phyloP scores from a whole-genome alignment of 2,329 filamentous ascomycete species.

The Diaporthe destruens region DNA sequence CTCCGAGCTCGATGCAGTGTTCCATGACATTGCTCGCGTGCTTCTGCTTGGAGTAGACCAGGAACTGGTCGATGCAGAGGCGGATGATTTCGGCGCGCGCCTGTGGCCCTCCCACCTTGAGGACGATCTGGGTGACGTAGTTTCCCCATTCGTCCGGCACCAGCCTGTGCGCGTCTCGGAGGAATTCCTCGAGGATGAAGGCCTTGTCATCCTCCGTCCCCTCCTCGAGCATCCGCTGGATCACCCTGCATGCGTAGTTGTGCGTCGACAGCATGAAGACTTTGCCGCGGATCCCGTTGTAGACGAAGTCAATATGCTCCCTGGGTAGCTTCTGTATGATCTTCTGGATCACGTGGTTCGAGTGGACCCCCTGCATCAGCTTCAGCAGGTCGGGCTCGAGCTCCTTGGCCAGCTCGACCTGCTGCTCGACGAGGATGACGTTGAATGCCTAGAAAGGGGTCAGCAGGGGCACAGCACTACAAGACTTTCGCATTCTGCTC shows the following conservation, averaged over 20 bases:
- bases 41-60: constrained; percentile 91
- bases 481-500: constrained; percentile 44
- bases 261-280: constrained; percentile 82
- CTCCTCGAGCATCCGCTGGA: constrained; percentile 91
- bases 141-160: constrained; percentile 94
- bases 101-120: constrained; percentile 79
- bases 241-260: constrained; percentile 89
- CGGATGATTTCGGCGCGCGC: constrained; percentile 81
- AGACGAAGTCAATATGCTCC: constrained; percentile 86
- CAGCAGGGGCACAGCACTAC: constrained; percentile 28
- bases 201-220: constrained; percentile 79
- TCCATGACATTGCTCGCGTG: constrained; percentile 98
- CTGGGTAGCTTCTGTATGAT: constrained; percentile 85
- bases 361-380: constrained; percentile 88
- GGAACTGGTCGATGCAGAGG: constrained; percentile 77
- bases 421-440: constrained; percentile 91
- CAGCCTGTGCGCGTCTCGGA: constrained; percentile 76
- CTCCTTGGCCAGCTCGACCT: constrained; percentile 85
- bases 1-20: constrained; percentile 84
- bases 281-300: constrained; percentile 81
- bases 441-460: constrained; percentile 76
- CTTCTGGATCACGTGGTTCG: constrained; percentile 97
- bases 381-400: constrained; percentile 80
- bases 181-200: constrained; percentile 82
- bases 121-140: constrained; percentile 95